Conservation (phyloP, 768 basidiomycete species). For the Boletus pseudo-olivaceus region DNA sequence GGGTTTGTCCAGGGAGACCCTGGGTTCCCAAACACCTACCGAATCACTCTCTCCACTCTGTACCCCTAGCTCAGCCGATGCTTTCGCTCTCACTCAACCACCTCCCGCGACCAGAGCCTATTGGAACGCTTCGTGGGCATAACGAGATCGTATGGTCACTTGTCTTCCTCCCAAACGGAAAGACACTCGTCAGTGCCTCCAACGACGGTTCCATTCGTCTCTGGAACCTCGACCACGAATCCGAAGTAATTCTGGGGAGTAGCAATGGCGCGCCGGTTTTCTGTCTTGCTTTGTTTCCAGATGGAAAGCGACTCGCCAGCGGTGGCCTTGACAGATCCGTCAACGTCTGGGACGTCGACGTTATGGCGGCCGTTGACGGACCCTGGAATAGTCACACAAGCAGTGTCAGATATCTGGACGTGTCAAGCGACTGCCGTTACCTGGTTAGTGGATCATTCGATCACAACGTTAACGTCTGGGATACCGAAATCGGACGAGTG, state of each 20-base stretch:
- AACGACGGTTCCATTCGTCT: constrained; percentile 30
- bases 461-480: constrained; percentile 31
- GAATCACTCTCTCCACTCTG: constrained; percentile 20
- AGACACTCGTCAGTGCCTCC: constrained; percentile 25
- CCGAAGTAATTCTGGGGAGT: constrained; percentile 24
- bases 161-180: constrained; percentile 27
- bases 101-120: constrained; percentile 22
- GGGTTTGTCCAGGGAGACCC: constrained; percentile 29
- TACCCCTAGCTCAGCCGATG: constrained; percentile 26
- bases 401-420: constrained; percentile 28
- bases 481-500: constrained; percentile 25
- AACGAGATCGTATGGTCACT: constrained; percentile 30
- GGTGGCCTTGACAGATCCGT: constrained; percentile 31
- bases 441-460: constrained; percentile 29
- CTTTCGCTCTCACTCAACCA: constrained; percentile 32
- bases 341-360: constrained; percentile 30
- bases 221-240: constrained; percentile 25
- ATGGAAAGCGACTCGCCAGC: constrained; percentile 26
- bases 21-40: constrained; percentile 21
- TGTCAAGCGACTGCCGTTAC: constrained; percentile 29
- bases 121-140: constrained; percentile 22
- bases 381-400: constrained; percentile 25
- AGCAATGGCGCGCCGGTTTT: constrained; percentile 21
- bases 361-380: constrained; percentile 9
- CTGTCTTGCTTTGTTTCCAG: constrained; percentile 26